phyloP scores from a whole-genome alignment of 2,329 filamentous ascomycete genomes.

The Podosphaera xanthii region DNA sequence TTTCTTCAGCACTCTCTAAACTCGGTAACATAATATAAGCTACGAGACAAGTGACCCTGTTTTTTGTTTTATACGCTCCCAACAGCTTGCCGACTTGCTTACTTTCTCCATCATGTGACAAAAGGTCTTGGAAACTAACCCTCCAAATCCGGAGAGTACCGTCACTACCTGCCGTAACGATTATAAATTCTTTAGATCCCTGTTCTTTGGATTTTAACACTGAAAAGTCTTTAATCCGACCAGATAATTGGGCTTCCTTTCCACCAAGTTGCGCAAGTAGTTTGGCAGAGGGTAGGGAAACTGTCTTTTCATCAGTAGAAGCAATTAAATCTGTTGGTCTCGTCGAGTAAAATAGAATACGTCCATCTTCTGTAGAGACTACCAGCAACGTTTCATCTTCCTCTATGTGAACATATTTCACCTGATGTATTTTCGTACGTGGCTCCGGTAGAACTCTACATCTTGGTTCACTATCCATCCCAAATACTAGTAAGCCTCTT shows the following conservation, averaged over 20 bases:
- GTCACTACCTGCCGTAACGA: slow-evolving; percentile 65
- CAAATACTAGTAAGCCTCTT: slow-evolving; percentile 62
- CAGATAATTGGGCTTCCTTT: slow-evolving; percentile 41
- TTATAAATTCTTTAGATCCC: slow-evolving; percentile 23
- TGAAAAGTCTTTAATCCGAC: slow-evolving; percentile 73
- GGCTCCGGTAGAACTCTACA: slow-evolving; percentile 43
- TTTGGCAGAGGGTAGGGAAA: slow-evolving; percentile 34
- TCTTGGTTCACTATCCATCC: slow-evolving; percentile 64
- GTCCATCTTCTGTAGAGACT: slow-evolving; percentile 75
- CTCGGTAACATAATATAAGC: slow-evolving; percentile 65
- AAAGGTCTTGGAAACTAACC: slow-evolving; percentile 20
- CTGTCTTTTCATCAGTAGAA: slow-evolving; percentile 18
- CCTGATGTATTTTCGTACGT: slow-evolving; percentile 65
- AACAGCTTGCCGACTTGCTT: slow-evolving; percentile 29
- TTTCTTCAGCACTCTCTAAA: slow-evolving; percentile 28
- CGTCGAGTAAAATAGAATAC: slow-evolving; percentile 65
- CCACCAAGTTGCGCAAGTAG: slow-evolving; percentile 62
- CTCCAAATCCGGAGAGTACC: slow-evolving; percentile 65
- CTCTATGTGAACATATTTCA: slow-evolving; percentile 42
- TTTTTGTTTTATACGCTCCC: slow-evolving; percentile 62
- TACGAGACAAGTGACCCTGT: slow-evolving; percentile 71
- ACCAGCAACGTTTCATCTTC: slow-evolving; percentile 37
- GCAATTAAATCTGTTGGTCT: slow-evolving; percentile 23
- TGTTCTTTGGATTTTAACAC: slow-evolving; percentile 22
- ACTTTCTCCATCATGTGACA: slow-evolving; percentile 16